Conservation (phyloP, 2,329 filamentous ascomycete genomes). For the Falciphora oryzae region DNA sequence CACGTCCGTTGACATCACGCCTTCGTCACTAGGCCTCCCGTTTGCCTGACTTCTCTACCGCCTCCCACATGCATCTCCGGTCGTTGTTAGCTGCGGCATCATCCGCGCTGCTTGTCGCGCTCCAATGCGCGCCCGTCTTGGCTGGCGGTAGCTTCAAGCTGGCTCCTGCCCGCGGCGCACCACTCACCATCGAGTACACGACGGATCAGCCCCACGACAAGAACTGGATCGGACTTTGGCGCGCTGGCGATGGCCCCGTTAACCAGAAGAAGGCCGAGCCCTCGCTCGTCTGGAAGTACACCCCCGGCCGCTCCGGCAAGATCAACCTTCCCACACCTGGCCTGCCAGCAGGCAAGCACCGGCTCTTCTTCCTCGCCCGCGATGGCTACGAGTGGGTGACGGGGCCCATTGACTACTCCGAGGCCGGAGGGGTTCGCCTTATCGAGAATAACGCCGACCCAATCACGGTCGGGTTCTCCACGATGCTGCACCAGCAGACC, state of each 20-base stretch:
- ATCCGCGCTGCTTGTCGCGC: neutral
- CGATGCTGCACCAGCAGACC: slow-evolving; percentile 13
- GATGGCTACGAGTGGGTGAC: slow-evolving; percentile 31
- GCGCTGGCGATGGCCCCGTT: slow-evolving; percentile 27
- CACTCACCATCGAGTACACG: slow-evolving; percentile 28
- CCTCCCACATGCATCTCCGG: neutral
- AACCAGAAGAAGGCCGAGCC: slow-evolving; percentile 23
- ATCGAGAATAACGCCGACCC: neutral
- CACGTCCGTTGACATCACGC: neutral
- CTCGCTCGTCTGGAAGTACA: slow-evolving; percentile 30
- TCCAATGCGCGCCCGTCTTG: neutral
- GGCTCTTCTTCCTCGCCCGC: slow-evolving; percentile 30
- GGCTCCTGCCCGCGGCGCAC: neutral
- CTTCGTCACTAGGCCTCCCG: neutral
- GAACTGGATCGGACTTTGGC: slow-evolving; percentile 35
- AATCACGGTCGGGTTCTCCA: slow-evolving; percentile 12
- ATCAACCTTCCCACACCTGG: slow-evolving; percentile 14
- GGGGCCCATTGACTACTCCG: slow-evolving; percentile 20
- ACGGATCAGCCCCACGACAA: slow-evolving; percentile 19
- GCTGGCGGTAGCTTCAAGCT: neutral
- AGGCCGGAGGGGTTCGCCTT: neutral
- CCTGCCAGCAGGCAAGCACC: slow-evolving; percentile 27
- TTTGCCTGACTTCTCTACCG: neutral
- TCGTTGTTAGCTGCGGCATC: no score
- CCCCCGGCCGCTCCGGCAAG: slow-evolving; percentile 21